Base-by-base conservation (phyloP, 768 basidiomycete genomes). In the Daedalea quercina region DNA sequence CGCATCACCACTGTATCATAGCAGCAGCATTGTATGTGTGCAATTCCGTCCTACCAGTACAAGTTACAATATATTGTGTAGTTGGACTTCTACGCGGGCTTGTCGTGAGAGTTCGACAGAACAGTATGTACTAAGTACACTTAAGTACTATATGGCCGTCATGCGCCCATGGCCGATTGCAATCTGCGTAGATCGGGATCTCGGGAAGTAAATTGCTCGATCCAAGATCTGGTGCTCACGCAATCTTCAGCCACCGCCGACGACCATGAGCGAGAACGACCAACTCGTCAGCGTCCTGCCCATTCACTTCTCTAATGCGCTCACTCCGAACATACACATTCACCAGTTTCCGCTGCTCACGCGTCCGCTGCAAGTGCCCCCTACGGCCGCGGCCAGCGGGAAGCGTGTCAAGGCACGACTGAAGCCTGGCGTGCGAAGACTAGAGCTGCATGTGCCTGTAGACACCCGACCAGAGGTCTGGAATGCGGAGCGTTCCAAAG, bases 371-470 rank as follows among this genome's bases (percentile, higher is more conserved):
- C 85, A 86, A 67, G 77, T 76, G 3, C 90, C 90, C 4, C 89
- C 90, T 26, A 85, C 87, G 2, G 87, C 90, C 7, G 65, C 70
- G 35, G 63, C 76, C 31, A 84, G 81, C 60, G 90, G 91, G 7
- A 91, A 91, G 67, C 78, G 80, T 22, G 87, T 93, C 51, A 76
- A 75, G 31, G 88, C 88, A 6, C 80, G 90, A 31, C 70, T 84
- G 56, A 91, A 90, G 67, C 77, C 83, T 3, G 69, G 73, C 35
- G 73, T 77, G 34, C 78, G 74, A 48, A 74, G 82, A 57, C 65
- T 87, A 28, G 90, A 93, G 65, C 75, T 93, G 22, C 88, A 90
- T 65, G 76, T 93, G 12, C 90, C 90, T 3, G 78, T 81, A n/a
- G 90, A 93, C 64, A 80, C 80, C 20, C 82, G 90, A 33, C 71